Percentiles rank a stretch among this genome's conserved stretches.
phyloP scores from a whole-genome alignment of 2,329 filamentous ascomycete genomes.

The Celoporthe dispersa region DNA sequence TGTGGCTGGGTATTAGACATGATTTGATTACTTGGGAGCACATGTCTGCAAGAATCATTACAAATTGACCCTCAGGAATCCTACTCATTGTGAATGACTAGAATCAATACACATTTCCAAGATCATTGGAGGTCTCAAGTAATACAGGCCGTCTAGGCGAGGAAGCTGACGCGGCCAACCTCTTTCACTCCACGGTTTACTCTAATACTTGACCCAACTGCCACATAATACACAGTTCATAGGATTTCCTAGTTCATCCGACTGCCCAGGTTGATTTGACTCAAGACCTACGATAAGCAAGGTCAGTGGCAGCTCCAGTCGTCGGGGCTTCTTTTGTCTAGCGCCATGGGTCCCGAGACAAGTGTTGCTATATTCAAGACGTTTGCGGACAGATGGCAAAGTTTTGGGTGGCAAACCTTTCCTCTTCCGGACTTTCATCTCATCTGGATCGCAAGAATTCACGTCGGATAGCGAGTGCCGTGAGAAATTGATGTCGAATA shows the following conservation, averaged over 20 bases:
- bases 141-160: no score
- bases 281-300: neutral
- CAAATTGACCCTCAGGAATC: no score
- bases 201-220: neutral
- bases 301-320: neutral
- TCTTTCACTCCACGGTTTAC: neutral
- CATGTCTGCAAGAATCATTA: neutral
- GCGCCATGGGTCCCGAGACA: neutral
- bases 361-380: neutral
- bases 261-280: neutral
- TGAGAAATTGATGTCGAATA: neutral
- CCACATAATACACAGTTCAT: neutral
- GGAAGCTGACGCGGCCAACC: neutral
- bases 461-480: neutral
- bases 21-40: neutral
- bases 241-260: neutral
- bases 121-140: no score
- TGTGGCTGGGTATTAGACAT: no score
- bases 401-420: neutral
- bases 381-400: neutral
- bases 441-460: neutral
- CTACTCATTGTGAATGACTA: neutral
- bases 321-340: neutral
- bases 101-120: neutral
- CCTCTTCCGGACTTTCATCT: neutral